Base-by-base conservation (phyloP, 2,329 filamentous ascomycete species). In the Apiospora marii region DNA sequence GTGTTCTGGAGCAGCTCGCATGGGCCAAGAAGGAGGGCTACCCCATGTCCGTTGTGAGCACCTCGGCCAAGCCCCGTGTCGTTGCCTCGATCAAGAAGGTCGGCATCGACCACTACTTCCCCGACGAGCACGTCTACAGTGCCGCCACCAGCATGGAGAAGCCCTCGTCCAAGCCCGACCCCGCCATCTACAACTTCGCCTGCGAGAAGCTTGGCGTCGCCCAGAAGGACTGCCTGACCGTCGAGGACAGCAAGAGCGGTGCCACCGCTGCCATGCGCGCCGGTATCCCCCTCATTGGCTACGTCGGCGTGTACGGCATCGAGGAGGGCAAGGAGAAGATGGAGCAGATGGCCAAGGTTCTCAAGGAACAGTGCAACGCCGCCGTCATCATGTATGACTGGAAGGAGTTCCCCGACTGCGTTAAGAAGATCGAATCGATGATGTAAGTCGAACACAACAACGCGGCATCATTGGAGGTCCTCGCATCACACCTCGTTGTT, bases 141-240 rank as follows among this genome's bases (percentile, higher is more conserved):
- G 92, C 92, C 71, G 92, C 92, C 72, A 92, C 89, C 67, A 92
- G 89, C 48, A 85, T 94, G 76, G 84, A 86, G 74, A 88, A 86
- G 74, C 92, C 92, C n/a, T 92, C 91, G 70, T 91, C 88, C 79
- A 94, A 94, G 86, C 92, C 92, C 16, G 91, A 94, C 82, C 92
- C 92, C 4, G 91, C 91, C 75, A 92, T 94, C 83, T 94, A 94
- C 84, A 83, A 92, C 75, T 87, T 90, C 80, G 91, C 92, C 49
- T 90, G 92, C 81, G 82, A 93, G 82, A 84, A 90, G 79, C 85
- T 93, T 67, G 89, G 89, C 72, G 91, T 92, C 81, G 88, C 89
- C 78, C 85, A 92, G 19, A 83, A 85, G 49, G 90, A 94, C 82
- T 91, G 88, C 74, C 85, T 94, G 67, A 91, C 92, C 8, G 87